Evolutionary conservation across 305 asterid genomes (phyloP).

Genomic region (Fraxinus latifolia): DNA sequence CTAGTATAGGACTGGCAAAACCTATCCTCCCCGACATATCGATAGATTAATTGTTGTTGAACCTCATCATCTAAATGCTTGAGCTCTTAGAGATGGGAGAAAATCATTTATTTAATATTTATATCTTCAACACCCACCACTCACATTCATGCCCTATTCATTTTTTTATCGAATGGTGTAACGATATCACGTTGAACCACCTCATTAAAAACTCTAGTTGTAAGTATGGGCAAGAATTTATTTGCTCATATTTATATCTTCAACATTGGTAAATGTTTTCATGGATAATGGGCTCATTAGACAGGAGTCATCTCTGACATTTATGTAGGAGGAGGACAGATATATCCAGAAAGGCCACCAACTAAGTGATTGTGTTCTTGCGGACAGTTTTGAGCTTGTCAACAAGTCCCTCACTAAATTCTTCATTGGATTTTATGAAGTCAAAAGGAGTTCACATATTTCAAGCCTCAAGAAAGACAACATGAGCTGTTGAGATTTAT

Average conservation of each 20-base stretch:
- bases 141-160: background rate
- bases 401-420: background rate
- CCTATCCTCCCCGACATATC: background rate
- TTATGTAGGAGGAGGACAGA: background rate
- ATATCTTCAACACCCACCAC: background rate
- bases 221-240: background rate
- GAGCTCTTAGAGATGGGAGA: background rate
- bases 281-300: background rate
- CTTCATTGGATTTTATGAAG: background rate
- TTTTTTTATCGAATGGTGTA: background rate
- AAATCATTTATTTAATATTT: no score
- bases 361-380: background rate
- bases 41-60: background rate
- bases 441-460: background rate
- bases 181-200: background rate
- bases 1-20: background rate
- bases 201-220: background rate
- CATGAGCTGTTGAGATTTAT: background rate
- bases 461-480: background rate
- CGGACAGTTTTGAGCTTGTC: background rate
- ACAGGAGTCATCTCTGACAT: background rate
- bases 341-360: background rate
- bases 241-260: background rate
- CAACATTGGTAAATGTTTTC: background rate
- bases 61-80: background rate